Base-by-base conservation (phyloP, 495 filamentous ascomycete genomes). In the Entonaema liquescens region DNA sequence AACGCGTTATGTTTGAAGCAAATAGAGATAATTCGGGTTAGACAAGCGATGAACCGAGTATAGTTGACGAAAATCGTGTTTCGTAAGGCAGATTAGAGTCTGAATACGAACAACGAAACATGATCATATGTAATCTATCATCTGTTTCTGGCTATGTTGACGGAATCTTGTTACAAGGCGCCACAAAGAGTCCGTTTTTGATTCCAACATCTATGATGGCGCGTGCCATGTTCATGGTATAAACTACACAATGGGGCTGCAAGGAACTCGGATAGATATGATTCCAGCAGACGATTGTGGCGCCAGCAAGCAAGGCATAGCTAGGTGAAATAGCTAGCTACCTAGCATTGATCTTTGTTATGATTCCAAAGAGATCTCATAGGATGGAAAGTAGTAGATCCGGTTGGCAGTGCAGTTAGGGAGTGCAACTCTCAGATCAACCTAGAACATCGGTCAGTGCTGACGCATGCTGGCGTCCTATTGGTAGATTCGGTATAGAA, bases 331-430 rank as follows among this genome's bases (percentile, higher is more conserved):
- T 28, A 54, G 57, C 35, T 49, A 28, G 54, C 31, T n/a, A n/a
- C n/a, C n/a, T n/a, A n/a, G n/a, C n/a, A n/a, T n/a, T 52, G 25
- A 19, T 29, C 64, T 21, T 33, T 7, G 19, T 42, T 55, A 35
- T 70, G 38, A 47, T 21, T 26, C 28, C 31, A 31, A 60, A 35
- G 33, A 47, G 29, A 56, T 40, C 40, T 29, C 29, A 8, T 17
- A 33, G 36, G 26, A 56, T 59, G 62, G 70, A 57, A 68, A 42
- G 50, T 73, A 31, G 38, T 59, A 66, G 70, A 73, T 73, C 70
- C 70, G 65, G 65, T 50, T 59, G 65, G 65, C 56, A 25, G 59
- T 57, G 70, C 50, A 57, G 49, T 23, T 47, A 33, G 31, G 21
- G 19, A 35, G 25, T 61, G 61, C 29, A 40, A 64, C 64, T 65